Percentiles rank a stretch among this genome's conserved stretches.
Conservation (phyloP, 768 basidiomycete genomes). For the Tulasnella sp. region DNA sequence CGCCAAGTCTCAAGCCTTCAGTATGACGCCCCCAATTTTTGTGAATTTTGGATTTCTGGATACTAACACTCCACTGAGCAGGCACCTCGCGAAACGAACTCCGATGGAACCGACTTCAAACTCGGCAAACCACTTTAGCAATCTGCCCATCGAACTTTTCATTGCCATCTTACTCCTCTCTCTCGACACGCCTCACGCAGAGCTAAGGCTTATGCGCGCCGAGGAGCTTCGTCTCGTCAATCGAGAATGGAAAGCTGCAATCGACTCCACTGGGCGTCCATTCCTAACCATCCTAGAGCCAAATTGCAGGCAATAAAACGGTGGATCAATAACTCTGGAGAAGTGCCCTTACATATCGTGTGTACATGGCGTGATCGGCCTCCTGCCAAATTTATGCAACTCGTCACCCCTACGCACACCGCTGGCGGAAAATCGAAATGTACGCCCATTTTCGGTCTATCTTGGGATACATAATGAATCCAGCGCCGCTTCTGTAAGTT, state of each 20-base stretch:
- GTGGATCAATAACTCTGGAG: neutral
- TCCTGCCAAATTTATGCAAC: neutral
- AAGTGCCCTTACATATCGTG: neutral
- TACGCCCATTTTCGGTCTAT: neutral
- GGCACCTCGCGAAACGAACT: no score
- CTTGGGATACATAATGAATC: neutral
- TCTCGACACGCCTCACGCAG: neutral
- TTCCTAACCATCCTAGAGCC: neutral
- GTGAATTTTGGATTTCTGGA: no score
- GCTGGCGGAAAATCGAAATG: neutral
- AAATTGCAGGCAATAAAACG: neutral
- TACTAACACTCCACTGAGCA: no score
- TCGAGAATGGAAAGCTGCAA: neutral
- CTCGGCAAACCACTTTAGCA: no score
- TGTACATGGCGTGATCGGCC: neutral
- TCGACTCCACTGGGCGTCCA: neutral
- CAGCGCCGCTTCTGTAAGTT: neutral
- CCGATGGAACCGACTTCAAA: no score
- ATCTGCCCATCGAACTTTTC: neutral
- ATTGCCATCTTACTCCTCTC: neutral
- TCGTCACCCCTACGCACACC: neutral
- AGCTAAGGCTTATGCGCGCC: no score
- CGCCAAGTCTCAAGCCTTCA: no score
- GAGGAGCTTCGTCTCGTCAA: neutral
- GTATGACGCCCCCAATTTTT: no score